Percentiles rank a stretch among this genome's conserved stretches.
Conservation (phyloP, 352 stramenopile genomes). For the Pythium phragmitis region DNA sequence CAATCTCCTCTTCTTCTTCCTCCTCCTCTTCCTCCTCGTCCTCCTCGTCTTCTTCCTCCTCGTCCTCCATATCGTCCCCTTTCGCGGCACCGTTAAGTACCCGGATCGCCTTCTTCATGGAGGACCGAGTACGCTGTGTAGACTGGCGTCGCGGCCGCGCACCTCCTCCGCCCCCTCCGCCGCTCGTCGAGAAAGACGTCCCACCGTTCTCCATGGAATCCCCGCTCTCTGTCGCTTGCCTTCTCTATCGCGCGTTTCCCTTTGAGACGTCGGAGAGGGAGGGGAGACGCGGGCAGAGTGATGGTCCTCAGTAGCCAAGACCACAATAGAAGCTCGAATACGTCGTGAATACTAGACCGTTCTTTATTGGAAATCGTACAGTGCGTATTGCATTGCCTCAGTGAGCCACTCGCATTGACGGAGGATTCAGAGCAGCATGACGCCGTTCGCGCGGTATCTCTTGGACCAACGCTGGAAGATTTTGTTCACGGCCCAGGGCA, state of each 20-base stretch:
- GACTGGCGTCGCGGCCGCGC: conserved; percentile 36
- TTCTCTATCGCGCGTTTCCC: conserved; percentile 5
- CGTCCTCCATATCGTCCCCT: conserved; percentile 46
- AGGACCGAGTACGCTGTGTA: conserved; percentile 42
- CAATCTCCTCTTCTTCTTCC: conserved; percentile 31
- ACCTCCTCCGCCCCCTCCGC: conserved; percentile 6
- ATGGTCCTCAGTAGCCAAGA: conserved; percentile 3
- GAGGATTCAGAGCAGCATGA: conserved; percentile 25
- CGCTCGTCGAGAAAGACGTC: conserved; percentile 2
- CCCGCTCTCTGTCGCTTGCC: not conserved
- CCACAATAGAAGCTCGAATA: conserved; percentile 11
- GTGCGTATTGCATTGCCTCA: conserved; percentile 6
- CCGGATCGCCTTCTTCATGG: conserved; percentile 35
- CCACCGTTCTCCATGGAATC: not conserved
- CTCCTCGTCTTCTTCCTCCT: conserved; percentile 29
- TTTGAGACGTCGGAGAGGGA: conserved; percentile 4
- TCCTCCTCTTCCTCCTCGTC: conserved; percentile 30
- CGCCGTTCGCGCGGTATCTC: conserved; percentile 54
- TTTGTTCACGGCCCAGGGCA: conserved; percentile 63
- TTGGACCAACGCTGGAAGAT: conserved; percentile 76
- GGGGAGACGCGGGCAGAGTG: conserved; percentile 5
- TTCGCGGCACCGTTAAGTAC: conserved; percentile 51
- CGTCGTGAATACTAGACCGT: conserved; percentile 3
- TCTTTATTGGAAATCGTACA: not conserved
- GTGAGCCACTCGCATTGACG: not conserved